A percentile compares a stretch with the other conserved stretches of the same genome.
Evolutionary conservation across 139 green algal genomes (phyloP).

Genomic region (Dunaliella primolecta): DNA sequence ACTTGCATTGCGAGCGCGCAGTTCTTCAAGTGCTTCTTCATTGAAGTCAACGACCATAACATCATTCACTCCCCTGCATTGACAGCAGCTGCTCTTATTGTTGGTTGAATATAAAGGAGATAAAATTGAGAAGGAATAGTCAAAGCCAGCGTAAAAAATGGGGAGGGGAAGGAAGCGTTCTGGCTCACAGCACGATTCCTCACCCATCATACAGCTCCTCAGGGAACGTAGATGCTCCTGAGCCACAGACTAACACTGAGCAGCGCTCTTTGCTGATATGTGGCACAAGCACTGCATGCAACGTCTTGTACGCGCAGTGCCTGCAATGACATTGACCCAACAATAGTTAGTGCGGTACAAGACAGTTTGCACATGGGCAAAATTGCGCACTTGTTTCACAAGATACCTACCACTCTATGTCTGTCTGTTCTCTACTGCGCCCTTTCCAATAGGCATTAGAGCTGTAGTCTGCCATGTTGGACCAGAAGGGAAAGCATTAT

Average conservation of each 20-base stretch:
- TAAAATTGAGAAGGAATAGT: too few species aligned
- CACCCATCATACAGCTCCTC: slow-evolving; percentile 20
- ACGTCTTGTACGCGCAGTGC: background rate
- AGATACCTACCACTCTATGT: background rate
- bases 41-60: slow-evolving; percentile 13
- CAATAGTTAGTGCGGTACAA: too few species aligned
- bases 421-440: background rate
- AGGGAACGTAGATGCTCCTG: slow-evolving; percentile 12
- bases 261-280: background rate
- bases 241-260: slow-evolving; percentile 3
- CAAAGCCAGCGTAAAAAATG: too few species aligned
- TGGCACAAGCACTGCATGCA: background rate
- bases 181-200: background rate
- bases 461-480: background rate
- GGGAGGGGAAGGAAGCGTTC: too few species aligned
- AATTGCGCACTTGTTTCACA: background rate
- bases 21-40: background rate
- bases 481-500: too few species aligned
- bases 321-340: background rate
- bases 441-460: background rate
- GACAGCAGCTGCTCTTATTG: background rate
- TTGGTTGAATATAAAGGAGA: background rate
- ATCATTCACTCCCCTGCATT: slow-evolving; percentile 14
- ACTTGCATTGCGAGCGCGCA: background rate
- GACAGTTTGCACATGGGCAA: background rate